A percentile compares a stretch with the other conserved stretches of the same genome.
Evolutionary conservation across 2,329 filamentous ascomycete species (phyloP).

Genomic region (Atkinsonella texensis): DNA sequence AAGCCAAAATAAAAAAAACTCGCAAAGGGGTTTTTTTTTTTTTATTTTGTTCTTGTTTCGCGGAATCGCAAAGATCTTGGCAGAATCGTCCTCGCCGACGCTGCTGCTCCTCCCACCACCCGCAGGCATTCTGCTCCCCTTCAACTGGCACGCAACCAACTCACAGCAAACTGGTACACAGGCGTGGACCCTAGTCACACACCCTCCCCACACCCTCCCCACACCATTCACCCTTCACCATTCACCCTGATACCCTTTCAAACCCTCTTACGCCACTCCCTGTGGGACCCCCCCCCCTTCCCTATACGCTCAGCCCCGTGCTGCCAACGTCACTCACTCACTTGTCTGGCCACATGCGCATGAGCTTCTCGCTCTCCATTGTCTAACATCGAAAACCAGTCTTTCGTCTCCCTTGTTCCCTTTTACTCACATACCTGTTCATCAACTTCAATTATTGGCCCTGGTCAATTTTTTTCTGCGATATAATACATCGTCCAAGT

Average conservation of each 20-base stretch:
- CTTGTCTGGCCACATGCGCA: constrained; percentile 21
- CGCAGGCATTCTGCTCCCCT: neutral
- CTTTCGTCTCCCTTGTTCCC: constrained; percentile 11
- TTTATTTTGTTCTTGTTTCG: no score
- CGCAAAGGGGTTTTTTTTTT: no score
- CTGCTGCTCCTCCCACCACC: neutral
- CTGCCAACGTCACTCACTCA: constrained; percentile 29
- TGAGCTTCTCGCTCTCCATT: constrained; percentile 9
- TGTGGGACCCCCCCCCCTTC: neutral
- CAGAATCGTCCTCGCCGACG: no score
- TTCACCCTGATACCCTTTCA: constrained; percentile 3
- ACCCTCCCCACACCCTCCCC: neutral
- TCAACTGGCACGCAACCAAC: neutral
- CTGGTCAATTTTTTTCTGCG: constrained; percentile 10
- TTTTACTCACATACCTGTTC: constrained; percentile 11
- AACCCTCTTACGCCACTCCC: constrained; percentile 3
- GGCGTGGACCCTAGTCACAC: neutral
- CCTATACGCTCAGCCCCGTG: constrained; percentile 29
- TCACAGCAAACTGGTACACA: neutral
- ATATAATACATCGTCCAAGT: constrained; percentile 6
- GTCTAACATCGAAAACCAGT: constrained; percentile 9
- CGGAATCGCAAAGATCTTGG: no score
- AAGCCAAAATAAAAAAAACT: no score
- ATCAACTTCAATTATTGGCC: constrained; percentile 9
- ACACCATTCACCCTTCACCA: no score